These are phyloP conservation scores for Lentinula detonsa DNA, from an alignment of 768 basidiomycete genomes.

Conservation along the genomic window DNA sequence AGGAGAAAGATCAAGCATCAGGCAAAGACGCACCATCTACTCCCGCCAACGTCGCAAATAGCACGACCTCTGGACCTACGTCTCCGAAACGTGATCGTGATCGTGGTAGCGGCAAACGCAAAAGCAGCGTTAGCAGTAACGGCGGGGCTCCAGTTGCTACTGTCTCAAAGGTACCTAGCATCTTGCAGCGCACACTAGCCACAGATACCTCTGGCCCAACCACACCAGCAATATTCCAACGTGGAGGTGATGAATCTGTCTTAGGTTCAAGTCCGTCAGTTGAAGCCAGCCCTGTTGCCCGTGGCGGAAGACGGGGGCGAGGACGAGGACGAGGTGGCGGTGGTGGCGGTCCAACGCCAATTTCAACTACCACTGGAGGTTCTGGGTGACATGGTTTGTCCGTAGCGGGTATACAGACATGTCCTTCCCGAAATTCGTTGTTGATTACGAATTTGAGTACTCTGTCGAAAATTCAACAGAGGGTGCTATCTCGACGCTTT, in stretches of 20 bases:
- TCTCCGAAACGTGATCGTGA: conserved; percentile 5
- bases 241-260: background rate
- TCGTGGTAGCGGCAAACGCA: conserved; percentile 8
- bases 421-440: too few relatives aligned
- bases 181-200: conserved; percentile 20
- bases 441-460: too few relatives aligned
- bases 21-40: background rate
- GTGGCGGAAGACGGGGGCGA: conserved; percentile 6
- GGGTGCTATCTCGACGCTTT: too few relatives aligned
- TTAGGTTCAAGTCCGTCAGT: background rate
- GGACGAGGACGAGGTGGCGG: conserved; percentile 6
- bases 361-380: background rate
- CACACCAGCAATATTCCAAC: background rate
- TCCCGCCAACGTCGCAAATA: background rate
- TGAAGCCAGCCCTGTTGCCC: background rate
- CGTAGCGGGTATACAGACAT: too few relatives aligned
- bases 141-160: conserved; percentile 2
- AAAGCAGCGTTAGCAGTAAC: conserved; percentile 3
- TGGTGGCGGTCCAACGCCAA: background rate
- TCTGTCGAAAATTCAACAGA: too few relatives aligned
- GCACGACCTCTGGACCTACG: background rate
- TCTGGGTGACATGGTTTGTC: background rate
- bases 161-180: conserved; percentile 20
- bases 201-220: conserved; percentile 9
- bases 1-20: conserved; percentile 15